phyloP scores from a whole-genome alignment of 1,284 basidiomycete genomes.

The Cerioporus squamosus region DNA sequence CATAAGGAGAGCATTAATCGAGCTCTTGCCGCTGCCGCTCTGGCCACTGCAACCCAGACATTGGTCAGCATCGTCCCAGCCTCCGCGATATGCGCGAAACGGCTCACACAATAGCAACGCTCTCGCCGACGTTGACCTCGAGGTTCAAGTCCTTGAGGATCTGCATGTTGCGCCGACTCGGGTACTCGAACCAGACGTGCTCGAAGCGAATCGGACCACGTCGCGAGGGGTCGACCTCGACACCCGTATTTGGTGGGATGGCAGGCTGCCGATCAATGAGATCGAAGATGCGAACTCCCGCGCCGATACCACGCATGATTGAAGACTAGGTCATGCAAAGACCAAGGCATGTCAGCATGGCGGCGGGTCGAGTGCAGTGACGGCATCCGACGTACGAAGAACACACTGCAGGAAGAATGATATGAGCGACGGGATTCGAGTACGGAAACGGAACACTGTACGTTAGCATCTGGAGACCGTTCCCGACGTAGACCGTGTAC shows the following conservation, averaged over 20 bases:
- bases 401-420: conserved; percentile 25
- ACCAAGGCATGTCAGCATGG: no score
- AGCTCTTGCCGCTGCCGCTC: conserved; percentile 92
- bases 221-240: conserved; percentile 53
- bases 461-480: conserved; percentile 80
- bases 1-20: conserved; percentile 86
- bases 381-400: conserved; percentile 49
- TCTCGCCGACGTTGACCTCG: conserved; percentile 80
- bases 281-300: conserved; percentile 92
- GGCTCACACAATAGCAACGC: conserved; percentile 89
- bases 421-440: not conserved
- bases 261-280: conserved; percentile 82
- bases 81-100: conserved; percentile 6
- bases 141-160: conserved; percentile 83
- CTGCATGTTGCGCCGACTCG: conserved; percentile 76
- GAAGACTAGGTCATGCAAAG: conserved; percentile 55
- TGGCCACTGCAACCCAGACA: conserved; percentile 59
- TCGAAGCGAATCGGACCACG: conserved; percentile 81
- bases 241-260: conserved; percentile 69
- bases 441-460: conserved; percentile 40
- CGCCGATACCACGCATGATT: conserved; percentile 91
- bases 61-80: not conserved
- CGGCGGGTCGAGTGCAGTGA: not conserved
- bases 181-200: conserved; percentile 85
- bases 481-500: conserved; percentile 92